Base-by-base conservation (phyloP, 441 rosid genomes). In the Syzygium syzygioides region DNA sequence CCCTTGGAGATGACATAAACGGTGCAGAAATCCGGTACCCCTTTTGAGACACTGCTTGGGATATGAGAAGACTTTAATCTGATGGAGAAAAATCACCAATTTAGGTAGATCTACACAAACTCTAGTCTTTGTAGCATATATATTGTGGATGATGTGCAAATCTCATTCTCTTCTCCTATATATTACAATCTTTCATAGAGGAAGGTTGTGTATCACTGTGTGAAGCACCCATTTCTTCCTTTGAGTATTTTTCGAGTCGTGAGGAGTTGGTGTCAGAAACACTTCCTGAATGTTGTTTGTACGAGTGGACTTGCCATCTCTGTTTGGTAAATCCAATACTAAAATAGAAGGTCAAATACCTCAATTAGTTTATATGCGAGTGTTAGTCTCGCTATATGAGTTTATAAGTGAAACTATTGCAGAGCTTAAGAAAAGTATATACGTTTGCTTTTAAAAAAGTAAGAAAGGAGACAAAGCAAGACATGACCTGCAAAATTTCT, bases 31-130 rank as follows among this genome's bases (percentile, higher is more conserved):
- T 83, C 89, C 0, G 80, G 86, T 59, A 84, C 89, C 48, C 90
- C 92, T 92, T 95, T 98, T 0, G 93, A 90, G 50, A 96, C 95
- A 87, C 88, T 54, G 92, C 93, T 94, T 4, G 99, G 95, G 57
- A 94, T 88, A 90, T 95, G 97, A 12, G 89, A 88, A 9, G 95
- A 86, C 94, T 92, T 97, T 92, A 97, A 96, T 92, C 99, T 97
- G 94, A 80, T 54, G 37, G 8, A 56, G 41, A 32, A 18, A 86
- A 90, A 37, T 7, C 30, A 85, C 48, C 52, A 30, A 12, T 18
- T 41, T 53, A 18, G 45, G 79, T 15, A 50, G 19, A 79, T 79
- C 84, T 45, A 79, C 84, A 14, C 84, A 45, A 79, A 79, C 53
- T 79, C 84, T 45, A 25, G 53, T 25, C 57, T 30, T 23, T 3